phyloP scores from a whole-genome alignment of 169 alveolate species.

The Eimeria praecox region DNA sequence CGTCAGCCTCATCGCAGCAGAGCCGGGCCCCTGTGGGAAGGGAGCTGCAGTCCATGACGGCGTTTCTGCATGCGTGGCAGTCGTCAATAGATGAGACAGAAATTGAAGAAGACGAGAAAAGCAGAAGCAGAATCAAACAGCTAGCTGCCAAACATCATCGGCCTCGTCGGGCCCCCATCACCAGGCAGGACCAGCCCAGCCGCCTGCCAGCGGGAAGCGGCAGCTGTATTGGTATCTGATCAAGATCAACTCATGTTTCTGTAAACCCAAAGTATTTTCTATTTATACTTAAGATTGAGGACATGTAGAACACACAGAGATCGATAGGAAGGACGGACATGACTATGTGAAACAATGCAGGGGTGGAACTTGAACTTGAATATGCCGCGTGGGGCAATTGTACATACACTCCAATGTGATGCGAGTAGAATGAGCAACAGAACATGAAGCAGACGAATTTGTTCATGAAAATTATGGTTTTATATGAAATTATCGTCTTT shows the following conservation, averaged over 20 bases:
- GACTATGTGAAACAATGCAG: no score
- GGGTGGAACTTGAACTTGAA: no score
- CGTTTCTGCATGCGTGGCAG: neutral
- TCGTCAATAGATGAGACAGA: neutral
- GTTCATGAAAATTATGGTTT: no score
- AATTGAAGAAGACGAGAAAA: neutral
- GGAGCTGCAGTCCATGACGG: neutral
- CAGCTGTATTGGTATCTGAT: neutral
- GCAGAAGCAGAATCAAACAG: neutral
- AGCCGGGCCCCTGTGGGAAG: neutral
- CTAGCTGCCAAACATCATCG: neutral
- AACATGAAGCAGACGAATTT: no score
- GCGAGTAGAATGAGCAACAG: no score
- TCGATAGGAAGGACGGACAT: neutral
- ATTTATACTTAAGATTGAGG: no score
- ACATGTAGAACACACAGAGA: neutral
- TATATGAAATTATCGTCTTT: no score
- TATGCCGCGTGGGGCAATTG: no score
- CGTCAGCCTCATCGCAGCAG: neutral
- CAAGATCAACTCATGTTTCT: neutral
- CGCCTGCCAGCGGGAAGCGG: neutral
- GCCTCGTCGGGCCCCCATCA: neutral
- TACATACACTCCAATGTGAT: no score
- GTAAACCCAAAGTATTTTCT: neutral
- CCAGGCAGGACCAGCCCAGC: conserved; percentile 1